Percentiles rank a stretch among this genome's conserved stretches.
These are phyloP conservation scores for Homolaphlyctis polyrhiza DNA, from an alignment of 371 early-diverging fungal species.

Conservation along the genomic window DNA sequence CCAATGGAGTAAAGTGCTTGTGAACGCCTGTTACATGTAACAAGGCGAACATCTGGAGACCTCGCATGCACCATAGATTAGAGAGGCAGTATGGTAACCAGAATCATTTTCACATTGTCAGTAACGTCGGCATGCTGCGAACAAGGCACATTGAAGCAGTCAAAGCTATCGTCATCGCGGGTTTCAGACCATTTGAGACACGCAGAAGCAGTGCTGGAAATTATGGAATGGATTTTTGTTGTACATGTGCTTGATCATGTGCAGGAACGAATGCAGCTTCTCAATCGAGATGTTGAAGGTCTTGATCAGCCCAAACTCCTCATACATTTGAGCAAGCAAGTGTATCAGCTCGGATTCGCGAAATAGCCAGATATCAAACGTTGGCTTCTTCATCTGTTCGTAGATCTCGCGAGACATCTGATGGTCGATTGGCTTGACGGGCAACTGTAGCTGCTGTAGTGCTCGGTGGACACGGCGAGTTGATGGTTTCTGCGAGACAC, in stretches of 20 bases:
- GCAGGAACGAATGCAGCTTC: slow-evolving; percentile 26
- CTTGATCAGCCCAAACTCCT: slow-evolving; percentile 27
- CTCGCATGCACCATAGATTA: not conserved
- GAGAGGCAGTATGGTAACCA: not conserved
- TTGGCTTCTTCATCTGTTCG: slow-evolving; percentile 36
- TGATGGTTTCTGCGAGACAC: slow-evolving; percentile 3
- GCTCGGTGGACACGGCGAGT: not conserved
- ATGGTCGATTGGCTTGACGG: not conserved
- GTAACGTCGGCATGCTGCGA: not conserved
- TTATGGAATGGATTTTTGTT: slow-evolving; percentile 47
- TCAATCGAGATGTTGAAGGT: slow-evolving; percentile 29
- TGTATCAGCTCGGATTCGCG: slow-evolving; percentile 31
- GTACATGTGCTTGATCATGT: slow-evolving; percentile 27
- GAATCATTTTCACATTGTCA: not conserved
- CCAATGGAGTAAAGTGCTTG: slow-evolving; percentile 23
- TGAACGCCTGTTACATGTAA: slow-evolving; percentile 26
- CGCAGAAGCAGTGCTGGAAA: slow-evolving; percentile 46
- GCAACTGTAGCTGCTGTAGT: slow-evolving; percentile 9
- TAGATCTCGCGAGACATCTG: slow-evolving; percentile 18
- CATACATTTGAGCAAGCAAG: slow-evolving; percentile 41
- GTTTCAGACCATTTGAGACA: slow-evolving; percentile 42
- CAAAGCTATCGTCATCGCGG: too few species aligned
- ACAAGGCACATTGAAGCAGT: not conserved
- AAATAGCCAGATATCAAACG: slow-evolving; percentile 44
- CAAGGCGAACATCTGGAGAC: slow-evolving; percentile 30